Percentiles rank a stretch among this genome's conserved stretches.
Conservation (phyloP, 2,329 filamentous ascomycete genomes). For the Hymenoscyphus salicellus region DNA sequence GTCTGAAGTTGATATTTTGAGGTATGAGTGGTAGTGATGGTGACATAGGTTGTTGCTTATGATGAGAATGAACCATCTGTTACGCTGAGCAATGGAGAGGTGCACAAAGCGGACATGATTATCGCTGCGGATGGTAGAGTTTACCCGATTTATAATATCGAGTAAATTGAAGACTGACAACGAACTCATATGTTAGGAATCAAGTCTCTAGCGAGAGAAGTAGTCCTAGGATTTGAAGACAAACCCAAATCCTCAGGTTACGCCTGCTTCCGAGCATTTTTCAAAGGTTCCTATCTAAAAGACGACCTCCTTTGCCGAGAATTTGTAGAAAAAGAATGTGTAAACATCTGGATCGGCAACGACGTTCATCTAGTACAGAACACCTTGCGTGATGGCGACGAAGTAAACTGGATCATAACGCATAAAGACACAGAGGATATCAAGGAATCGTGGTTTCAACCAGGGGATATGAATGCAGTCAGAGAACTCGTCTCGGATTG, state of each 20-base stretch:
- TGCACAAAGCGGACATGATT: slow-evolving; percentile 46
- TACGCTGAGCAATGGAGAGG: slow-evolving; percentile 37
- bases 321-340: slow-evolving; percentile 44
- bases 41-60: slow-evolving; percentile 38
- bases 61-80: slow-evolving; percentile 39
- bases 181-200: slow-evolving; percentile 37
- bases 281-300: slow-evolving; percentile 38
- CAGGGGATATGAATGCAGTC: slow-evolving; percentile 46
- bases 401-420: slow-evolving; percentile 48
- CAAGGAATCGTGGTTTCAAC: slow-evolving; percentile 47
- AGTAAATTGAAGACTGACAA: not conserved
- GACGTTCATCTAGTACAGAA: slow-evolving; percentile 46
- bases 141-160: not conserved
- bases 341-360: slow-evolving; percentile 46
- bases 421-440: slow-evolving; percentile 47
- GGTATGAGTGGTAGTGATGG: slow-evolving; percentile 3
- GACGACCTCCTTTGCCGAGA: slow-evolving; percentile 39
- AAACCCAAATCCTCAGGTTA: slow-evolving; percentile 53
- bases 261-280: slow-evolving; percentile 51
- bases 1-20: not conserved
- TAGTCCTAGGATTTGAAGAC: slow-evolving; percentile 52
- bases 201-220: slow-evolving; percentile 48
- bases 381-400: slow-evolving; percentile 42
- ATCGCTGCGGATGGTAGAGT: slow-evolving; percentile 46
- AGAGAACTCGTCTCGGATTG: slow-evolving; percentile 38